Evolutionary conservation across 441 rosid genomes (phyloP), one percentile per base, ranked within the genome.

Genomic region (Populus hybrid): DNA sequence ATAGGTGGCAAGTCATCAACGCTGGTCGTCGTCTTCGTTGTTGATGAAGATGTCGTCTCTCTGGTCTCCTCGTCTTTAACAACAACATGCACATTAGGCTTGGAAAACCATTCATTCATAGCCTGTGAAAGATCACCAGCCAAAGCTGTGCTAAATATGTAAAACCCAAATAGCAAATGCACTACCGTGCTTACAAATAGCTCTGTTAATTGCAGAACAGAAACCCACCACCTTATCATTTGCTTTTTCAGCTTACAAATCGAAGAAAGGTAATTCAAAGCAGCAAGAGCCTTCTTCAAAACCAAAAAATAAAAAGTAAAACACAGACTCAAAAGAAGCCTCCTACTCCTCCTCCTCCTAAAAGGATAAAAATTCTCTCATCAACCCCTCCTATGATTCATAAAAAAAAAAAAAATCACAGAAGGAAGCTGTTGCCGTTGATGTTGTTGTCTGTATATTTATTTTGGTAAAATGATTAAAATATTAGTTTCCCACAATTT

Each of bases 111-210:
- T 57, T 88, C 93, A 80, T 79, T 85, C 72, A 91, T 65, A 24
- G 75, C 80, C 83, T 82, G 92, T 9, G 90, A 88, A 72, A 95
- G 88, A 78, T 93, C 98, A 38, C 94, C 99, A 57, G 99, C 94
- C 5, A 95, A 91, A 36, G 97, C 98, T 12, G 95, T 71, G 88
- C 98, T 92, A 74, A 85, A 95, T 68, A 93, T 88, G 86, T 91
- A 95, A 79, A 95, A 83, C 73, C 88, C 99, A 79, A 88, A 95
- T 5, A 91, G 72, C 87, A 92, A 75, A 88, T 95, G 98, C 78
- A 90, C 96, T 75, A 87, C 2, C 9, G 91, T 79, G 88, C 94
- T 92, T 78, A 93, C 91, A 32, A 90, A 87, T 24, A 95, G 87
- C 95, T 95, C 99, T 4, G 86, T 75, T 82, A 91, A 84, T 81